Conservation (phyloP, 1,139 yeast genomes). For the Candida buenavistaensis region DNA sequence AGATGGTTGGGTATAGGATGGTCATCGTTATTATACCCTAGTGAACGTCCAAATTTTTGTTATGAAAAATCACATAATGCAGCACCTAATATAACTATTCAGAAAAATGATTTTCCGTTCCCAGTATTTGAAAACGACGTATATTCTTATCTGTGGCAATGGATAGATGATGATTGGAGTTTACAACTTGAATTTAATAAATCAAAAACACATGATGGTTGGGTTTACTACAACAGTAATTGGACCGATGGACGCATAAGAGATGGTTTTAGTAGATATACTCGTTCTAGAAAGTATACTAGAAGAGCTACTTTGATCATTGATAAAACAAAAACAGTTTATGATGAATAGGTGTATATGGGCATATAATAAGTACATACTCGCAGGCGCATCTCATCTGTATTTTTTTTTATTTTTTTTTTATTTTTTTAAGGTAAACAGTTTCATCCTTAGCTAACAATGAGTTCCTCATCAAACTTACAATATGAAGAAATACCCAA, state of each 20-base stretch:
- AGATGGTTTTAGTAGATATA: conserved; percentile 53
- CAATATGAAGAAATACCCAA: conserved; percentile 29
- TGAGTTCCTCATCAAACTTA: conserved; percentile 28
- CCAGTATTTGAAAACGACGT: conserved; percentile 48
- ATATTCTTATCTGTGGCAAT: conserved; percentile 50
- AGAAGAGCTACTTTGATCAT: conserved; percentile 48
- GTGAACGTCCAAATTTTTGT: conserved; percentile 52
- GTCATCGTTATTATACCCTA: conserved; percentile 51
- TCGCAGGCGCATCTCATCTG: not conserved
- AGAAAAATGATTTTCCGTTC: conserved; percentile 36
- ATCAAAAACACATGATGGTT: conserved; percentile 41
- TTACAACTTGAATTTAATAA: conserved; percentile 42
- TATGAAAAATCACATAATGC: conserved; percentile 39
- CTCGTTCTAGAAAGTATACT: conserved; percentile 52
- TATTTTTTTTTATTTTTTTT: not conserved
- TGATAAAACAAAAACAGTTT: conserved; percentile 36
- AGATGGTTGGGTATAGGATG: conserved; percentile 66
- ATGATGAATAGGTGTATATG: conserved; percentile 18
- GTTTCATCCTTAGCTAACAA: conserved; percentile 6
- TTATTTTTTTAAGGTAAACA: not conserved
- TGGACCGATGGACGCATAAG: conserved; percentile 45
- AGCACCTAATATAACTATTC: conserved; percentile 28
- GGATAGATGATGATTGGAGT: conserved; percentile 55
- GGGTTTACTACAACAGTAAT: conserved; percentile 53
- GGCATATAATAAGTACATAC: not conserved